Evolutionary conservation across 1,139 yeast species (phyloP), one percentile per base, ranked within the genome.

Genomic region (Arxiozyma bovina): DNA sequence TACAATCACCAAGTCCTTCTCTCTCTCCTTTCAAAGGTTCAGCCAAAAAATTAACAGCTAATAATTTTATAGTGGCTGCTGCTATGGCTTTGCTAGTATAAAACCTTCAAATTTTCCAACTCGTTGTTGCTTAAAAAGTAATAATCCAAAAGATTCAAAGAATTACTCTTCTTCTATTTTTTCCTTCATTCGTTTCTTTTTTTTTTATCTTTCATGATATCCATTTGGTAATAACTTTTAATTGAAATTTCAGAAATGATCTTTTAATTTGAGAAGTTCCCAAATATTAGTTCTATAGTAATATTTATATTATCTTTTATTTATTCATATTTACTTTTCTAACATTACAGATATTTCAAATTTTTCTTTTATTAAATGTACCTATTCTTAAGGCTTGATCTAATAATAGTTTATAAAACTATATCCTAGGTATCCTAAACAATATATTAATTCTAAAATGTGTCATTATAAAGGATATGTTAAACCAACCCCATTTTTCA

Each of bases 1-100:
- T 42, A 21, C 11, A 45, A 25, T 4, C 50, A 21, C 20, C 34
- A 44, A 23, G 40, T 15, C 52, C 25, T 18, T 30, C 44, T 18
- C 40, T 50, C 12, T 41, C 27, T 30, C 25, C 42, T 2, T 51
- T 51, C 25, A 49, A 51, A 41, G 53, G 53, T 21, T 25, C 42
- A 8, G 53, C 42, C n/a, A 42, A 6, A 18, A 51, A 42, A 15
- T 42, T 51, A 22, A 17, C 43, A 4, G 23, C 40, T 11, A 46
- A 46, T 46, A 40, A 25, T 27, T n/a, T 46, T n/a, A 20, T 51
- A 15, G 27, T 30, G 7, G 40, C 45, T 8, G 53, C 48, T 40
- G 48, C 45, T 18, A 25, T 51, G 40, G 53, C 49, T 8, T 46
- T 51, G 42, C 21, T 51, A 4, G 30, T 51, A 12, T 51, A 20